Percentiles rank a stretch among this genome's conserved stretches.
Conservation (phyloP, 495 filamentous ascomycete species). For the Neurospora sp. region DNA sequence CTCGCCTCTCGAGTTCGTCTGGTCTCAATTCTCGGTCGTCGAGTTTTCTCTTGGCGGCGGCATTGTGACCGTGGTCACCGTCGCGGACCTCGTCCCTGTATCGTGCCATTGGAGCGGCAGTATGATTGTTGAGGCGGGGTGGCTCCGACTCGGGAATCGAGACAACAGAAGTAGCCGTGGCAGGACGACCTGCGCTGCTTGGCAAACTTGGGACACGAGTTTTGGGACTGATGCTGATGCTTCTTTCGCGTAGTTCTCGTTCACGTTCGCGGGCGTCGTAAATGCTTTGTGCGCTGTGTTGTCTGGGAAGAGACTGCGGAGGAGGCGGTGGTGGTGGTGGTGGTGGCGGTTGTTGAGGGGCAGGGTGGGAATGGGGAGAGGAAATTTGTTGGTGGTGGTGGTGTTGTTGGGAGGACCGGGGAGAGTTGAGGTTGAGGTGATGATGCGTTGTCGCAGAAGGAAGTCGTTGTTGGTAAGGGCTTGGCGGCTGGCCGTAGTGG, state of each 20-base stretch:
- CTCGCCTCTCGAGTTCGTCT: slow-evolving; percentile 34
- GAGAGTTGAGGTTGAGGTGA: slow-evolving; percentile 1
- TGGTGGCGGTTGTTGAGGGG: slow-evolving; percentile 22
- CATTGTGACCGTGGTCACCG: slow-evolving; percentile 21
- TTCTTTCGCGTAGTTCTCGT: slow-evolving; percentile 18
- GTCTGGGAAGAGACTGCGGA: slow-evolving; percentile 34
- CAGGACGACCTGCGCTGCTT: slow-evolving; percentile 30
- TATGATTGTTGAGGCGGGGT: slow-evolving; percentile 21
- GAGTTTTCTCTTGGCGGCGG: slow-evolving; percentile 42
- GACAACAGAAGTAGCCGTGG: slow-evolving; percentile 4
- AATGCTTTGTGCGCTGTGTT: slow-evolving; percentile 34
- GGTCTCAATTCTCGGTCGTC: slow-evolving; percentile 38
- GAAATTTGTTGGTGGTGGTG: not conserved
- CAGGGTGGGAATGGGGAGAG: slow-evolving; percentile 17
- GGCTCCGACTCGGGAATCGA: slow-evolving; percentile 33
- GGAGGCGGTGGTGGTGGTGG: slow-evolving; percentile 26
- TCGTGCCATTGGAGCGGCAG: slow-evolving; percentile 18
- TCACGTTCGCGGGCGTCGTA: slow-evolving; percentile 44
- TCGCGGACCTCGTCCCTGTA: slow-evolving; percentile 16
- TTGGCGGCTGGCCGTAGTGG: slow-evolving; percentile 34
- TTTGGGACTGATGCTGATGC: slow-evolving; percentile 56
- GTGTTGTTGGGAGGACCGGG: not conserved
- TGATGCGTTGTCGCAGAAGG: slow-evolving; percentile 24
- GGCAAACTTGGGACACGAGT: slow-evolving; percentile 45
- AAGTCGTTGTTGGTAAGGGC: slow-evolving; percentile 44